Evolutionary conservation across 2,329 filamentous ascomycete species (phyloP).

Genomic region (Cladosporium sp.): DNA sequence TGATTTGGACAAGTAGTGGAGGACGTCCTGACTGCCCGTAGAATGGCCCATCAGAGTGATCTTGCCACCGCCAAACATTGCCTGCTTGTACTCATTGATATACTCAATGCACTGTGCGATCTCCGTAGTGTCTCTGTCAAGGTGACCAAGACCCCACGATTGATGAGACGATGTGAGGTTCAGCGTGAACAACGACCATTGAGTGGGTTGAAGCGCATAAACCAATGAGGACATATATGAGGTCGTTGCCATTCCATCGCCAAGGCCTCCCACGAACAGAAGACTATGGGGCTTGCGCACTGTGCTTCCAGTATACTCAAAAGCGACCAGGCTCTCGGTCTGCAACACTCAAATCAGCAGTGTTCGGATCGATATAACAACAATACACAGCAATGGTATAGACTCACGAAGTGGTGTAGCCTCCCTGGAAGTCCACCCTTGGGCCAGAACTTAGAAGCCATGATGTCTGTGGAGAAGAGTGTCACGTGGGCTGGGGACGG

Average conservation of each 20-base stretch:
- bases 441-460: constrained; percentile 28
- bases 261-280: constrained; percentile 26
- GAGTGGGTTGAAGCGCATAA: constrained; percentile 21
- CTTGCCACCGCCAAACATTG: constrained; percentile 38
- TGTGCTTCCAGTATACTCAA: constrained; percentile 35
- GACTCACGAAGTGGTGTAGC: constrained; percentile 28
- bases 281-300: constrained; percentile 25
- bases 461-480: neutral
- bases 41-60: constrained; percentile 66
- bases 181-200: constrained; percentile 48
- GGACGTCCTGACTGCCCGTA: constrained; percentile 64
- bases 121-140: constrained; percentile 53
- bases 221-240: constrained; percentile 23
- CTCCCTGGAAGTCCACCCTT: constrained; percentile 24
- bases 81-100: constrained; percentile 33
- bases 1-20: constrained; percentile 50
- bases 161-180: constrained; percentile 46
- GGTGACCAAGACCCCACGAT: constrained; percentile 51
- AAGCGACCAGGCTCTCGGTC: constrained; percentile 38
- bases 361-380: neutral
- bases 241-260: constrained; percentile 25
- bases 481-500: constrained; percentile 5
- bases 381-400: neutral
- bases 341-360: constrained; percentile 16
- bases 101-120: constrained; percentile 50